phyloP scores from a whole-genome alignment of 352 stramenopile species.

The Aphanomyces cochlioides region DNA sequence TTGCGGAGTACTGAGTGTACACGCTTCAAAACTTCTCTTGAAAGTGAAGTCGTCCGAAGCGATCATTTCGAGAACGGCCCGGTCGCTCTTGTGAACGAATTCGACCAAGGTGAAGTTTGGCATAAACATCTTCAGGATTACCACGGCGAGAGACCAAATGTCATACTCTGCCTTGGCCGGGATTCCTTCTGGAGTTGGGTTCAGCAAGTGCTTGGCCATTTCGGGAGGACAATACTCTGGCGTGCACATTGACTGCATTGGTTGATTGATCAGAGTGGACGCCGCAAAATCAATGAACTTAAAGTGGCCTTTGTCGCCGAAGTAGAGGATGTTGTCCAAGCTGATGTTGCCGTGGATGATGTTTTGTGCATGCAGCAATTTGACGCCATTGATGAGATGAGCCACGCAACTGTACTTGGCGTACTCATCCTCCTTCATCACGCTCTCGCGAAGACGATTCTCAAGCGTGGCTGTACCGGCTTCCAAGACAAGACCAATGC shows the following conservation, averaged over 20 bases:
- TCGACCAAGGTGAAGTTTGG: neutral
- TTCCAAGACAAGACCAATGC: neutral
- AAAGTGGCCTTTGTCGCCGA: neutral
- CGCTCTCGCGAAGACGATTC: neutral
- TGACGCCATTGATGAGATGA: neutral
- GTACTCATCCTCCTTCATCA: neutral
- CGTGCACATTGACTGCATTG: neutral
- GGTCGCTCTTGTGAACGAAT: neutral
- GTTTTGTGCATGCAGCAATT: neutral
- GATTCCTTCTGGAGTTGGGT: neutral
- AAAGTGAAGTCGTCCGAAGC: neutral
- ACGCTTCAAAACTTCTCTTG: neutral
- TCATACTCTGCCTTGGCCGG: neutral
- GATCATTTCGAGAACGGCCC: neutral
- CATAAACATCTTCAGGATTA: neutral
- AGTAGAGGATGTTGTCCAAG: neutral
- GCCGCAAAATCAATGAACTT: neutral
- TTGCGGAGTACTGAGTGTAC: neutral
- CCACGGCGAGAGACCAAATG: neutral
- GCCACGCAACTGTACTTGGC: neutral
- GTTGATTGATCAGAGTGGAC: neutral
- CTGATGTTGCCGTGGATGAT: conserved; percentile 3
- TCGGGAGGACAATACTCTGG: neutral
- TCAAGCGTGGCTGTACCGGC: neutral
- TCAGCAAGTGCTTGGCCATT: neutral